phyloP scores from a whole-genome alignment of 768 basidiomycete species.

The Macrocybe gigantea region DNA sequence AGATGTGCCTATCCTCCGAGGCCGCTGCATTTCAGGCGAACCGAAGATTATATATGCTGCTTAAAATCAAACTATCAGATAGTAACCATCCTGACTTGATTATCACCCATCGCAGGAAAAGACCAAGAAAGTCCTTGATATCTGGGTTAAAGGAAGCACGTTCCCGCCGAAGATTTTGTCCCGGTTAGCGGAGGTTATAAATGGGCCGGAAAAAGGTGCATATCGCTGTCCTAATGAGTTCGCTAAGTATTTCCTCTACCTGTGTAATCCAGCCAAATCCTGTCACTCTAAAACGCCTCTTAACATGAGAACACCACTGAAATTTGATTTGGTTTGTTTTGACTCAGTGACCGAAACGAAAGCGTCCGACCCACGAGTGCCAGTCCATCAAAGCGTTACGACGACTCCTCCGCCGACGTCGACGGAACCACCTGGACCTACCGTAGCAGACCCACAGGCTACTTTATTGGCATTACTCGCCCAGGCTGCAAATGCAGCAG shows the following conservation, averaged over 20 bases:
- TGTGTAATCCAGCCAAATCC: constrained; percentile 61
- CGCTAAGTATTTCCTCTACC: constrained; percentile 74
- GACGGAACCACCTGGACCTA: constrained; percentile 17
- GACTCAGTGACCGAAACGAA: constrained; percentile 53
- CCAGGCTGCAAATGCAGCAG: constrained; percentile 50
- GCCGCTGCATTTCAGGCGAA: constrained; percentile 6
- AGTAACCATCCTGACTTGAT: constrained; percentile 35
- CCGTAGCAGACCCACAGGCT: constrained; percentile 48
- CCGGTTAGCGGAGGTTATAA: constrained; percentile 65
- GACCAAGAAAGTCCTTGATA: constrained; percentile 93
- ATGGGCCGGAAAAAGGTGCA: constrained; percentile 81
- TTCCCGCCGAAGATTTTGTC: constrained; percentile 76
- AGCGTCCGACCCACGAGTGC: constrained; percentile 32
- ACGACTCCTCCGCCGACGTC: constrained; percentile 22
- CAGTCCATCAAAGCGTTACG: constrained; percentile 16
- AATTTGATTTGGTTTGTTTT: constrained; percentile 54
- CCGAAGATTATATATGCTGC: constrained; percentile 21
- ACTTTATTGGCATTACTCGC: constrained; percentile 65
- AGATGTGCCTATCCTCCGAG: not conserved
- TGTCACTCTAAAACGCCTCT: constrained; percentile 30
- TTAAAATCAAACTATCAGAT: constrained; percentile 20
- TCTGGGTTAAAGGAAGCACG: constrained; percentile 89
- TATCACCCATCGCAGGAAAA: constrained; percentile 74
- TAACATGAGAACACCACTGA: constrained; percentile 65
- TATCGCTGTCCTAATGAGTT: constrained; percentile 63